Conservation (phyloP, 208 protist genomes). For the Wallacemonas sp. region DNA sequence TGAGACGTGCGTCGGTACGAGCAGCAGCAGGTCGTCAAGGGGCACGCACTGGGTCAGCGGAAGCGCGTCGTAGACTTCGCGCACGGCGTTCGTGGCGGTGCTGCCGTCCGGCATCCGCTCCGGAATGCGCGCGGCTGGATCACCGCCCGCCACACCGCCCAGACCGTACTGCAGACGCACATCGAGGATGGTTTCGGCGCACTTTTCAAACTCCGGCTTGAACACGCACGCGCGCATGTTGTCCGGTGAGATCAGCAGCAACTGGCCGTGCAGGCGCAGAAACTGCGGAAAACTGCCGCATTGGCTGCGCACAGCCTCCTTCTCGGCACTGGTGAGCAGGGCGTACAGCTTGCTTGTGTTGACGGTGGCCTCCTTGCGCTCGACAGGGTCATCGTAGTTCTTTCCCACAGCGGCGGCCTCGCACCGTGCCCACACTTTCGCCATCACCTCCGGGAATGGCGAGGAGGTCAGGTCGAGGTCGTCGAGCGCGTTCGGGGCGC, state of each 20-base stretch:
- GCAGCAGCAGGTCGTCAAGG: conserved; percentile 72
- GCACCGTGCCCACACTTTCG: conserved; percentile 50
- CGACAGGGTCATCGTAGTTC: conserved; percentile 50
- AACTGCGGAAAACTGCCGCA: conserved; percentile 84
- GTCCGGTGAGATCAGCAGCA: conserved; percentile 71
- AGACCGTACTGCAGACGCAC: conserved; percentile 45
- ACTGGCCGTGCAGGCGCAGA: conserved; percentile 76
- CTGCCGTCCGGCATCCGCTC: conserved; percentile 55
- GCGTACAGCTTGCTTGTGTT: conserved; percentile 39
- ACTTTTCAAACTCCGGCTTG: conserved; percentile 67
- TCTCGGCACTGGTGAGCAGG: conserved; percentile 59
- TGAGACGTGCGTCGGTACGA: conserved; percentile 71
- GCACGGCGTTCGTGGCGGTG: conserved; percentile 68
- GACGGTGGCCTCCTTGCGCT: conserved; percentile 56
- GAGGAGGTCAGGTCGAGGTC: conserved; percentile 50
- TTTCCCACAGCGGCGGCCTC: conserved; percentile 57
- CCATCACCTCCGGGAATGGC: conserved; percentile 59
- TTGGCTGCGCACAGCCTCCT: conserved; percentile 47
- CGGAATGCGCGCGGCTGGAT: conserved; percentile 68
- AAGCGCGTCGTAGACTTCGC: conserved; percentile 87
- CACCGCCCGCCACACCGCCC: conserved; percentile 23
- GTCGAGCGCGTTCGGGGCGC: conserved; percentile 73
- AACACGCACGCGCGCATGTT: conserved; percentile 78
- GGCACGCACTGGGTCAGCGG: conserved; percentile 82
- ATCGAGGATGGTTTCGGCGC: conserved; percentile 77